Percentiles rank a stretch among this genome's conserved stretches.
phyloP scores from a whole-genome alignment of 2,329 filamentous ascomycete species.

The Paraphoma chrysanthemicola region DNA sequence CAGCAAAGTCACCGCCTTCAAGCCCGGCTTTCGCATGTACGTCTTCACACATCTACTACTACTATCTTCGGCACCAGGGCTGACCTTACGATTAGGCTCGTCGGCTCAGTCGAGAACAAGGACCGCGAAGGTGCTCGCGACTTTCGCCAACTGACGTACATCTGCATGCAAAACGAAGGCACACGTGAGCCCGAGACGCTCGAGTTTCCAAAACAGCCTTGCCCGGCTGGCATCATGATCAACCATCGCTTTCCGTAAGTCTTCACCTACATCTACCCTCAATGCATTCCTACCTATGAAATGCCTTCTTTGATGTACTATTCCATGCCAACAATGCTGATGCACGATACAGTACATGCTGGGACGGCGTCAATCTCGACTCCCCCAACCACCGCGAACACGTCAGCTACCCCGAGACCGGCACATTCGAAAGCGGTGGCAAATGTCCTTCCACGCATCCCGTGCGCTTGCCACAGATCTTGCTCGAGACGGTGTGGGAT shows the following conservation, averaged over 20 bases:
- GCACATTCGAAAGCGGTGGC: slow-evolving; percentile 42
- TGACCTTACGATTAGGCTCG: slow-evolving; percentile 30
- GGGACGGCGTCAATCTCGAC: slow-evolving; percentile 37
- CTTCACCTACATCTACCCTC: background rate
- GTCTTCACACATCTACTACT: background rate
- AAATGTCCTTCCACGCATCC: slow-evolving; percentile 35
- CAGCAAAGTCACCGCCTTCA: slow-evolving; percentile 53
- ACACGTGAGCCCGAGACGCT: slow-evolving; percentile 32
- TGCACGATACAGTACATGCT: slow-evolving; percentile 20
- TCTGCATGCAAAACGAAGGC: slow-evolving; percentile 37
- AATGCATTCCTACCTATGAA: background rate
- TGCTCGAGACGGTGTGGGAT: slow-evolving; percentile 44
- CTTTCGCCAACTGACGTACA: slow-evolving; percentile 36
- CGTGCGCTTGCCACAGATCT: slow-evolving; percentile 37
- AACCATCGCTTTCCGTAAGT: background rate
- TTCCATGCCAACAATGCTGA: slow-evolving; percentile 18
- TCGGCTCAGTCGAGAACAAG: slow-evolving; percentile 45
- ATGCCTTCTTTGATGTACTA: slow-evolving; percentile 20
- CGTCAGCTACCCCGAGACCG: slow-evolving; percentile 32
- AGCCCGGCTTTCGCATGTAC: slow-evolving; percentile 50
- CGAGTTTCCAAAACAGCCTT: slow-evolving; percentile 30
- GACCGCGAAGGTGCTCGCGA: slow-evolving; percentile 28
- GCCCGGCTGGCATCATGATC: slow-evolving; percentile 35
- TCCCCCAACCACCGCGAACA: slow-evolving; percentile 35
- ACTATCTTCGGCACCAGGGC: background rate